Evolutionary conservation across 2,329 filamentous ascomycete genomes (phyloP), one percentile per base, ranked within the genome.

Genomic region (Ilyonectria sp.): DNA sequence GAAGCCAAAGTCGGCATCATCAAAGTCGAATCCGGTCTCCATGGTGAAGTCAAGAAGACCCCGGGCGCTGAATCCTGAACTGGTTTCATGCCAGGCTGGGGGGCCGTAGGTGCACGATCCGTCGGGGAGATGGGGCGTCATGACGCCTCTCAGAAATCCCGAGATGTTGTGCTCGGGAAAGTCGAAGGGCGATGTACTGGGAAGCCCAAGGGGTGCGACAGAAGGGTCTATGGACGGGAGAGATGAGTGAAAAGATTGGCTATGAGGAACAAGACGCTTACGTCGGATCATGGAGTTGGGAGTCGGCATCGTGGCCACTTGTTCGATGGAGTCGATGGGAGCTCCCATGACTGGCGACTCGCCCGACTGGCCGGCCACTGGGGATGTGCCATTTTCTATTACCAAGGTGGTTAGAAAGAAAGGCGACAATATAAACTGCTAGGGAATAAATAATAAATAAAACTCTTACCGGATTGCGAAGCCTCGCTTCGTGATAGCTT

Each of bases 151-250:
- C 17, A 67, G 54, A 21, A 67, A 67, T 8, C 60, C 60, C 9
- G 64, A 63, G 8, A 63, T 58, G 54, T 67, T 19, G 60, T 67
- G 64, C 31, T 67, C 64, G 33, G 52, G 60, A n/a, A 63, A 56
- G 57, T 65, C 63, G 10, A 65, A 65, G n/a, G 63, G 56, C 8
- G 56, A 65, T 6, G 63, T 50, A 6, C 43, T 37, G 1, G 63
- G 56, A 13, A 60, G 63, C 6, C 35, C 50, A 4, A 65, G 43
- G 2, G 63, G 40, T 13, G 56, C 56, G 11, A 44, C 59, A 6
- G 62, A 60, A n/a, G 54, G 55, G 11, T 57, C 56, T 65, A 21
- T 46, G n/a, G 6, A 19, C 2, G 7, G 17, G 17, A n/a, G 7
- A n/a, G 7, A n/a, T 43, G 15, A 43, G 40, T n/a, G 8, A n/a